Percentiles rank a stretch among this genome's conserved stretches.
These are phyloP conservation scores for Blastocystis sp. DNA, from an alignment of 352 stramenopile species.

Conservation along the genomic window DNA sequence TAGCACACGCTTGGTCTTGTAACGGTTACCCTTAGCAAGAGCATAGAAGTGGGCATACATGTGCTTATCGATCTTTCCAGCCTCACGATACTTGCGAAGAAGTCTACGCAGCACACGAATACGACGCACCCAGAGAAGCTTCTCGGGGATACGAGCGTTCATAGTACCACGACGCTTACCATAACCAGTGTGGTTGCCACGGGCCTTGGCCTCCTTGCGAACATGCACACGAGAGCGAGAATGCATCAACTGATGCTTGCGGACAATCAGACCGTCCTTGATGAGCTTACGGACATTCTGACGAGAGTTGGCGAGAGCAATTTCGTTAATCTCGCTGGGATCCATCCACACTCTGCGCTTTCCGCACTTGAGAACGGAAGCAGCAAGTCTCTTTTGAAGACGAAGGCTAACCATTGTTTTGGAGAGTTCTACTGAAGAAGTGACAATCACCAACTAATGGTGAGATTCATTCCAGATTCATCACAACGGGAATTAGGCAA, in stretches of 20 bases:
- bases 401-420: not conserved
- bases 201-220: constrained; percentile 93
- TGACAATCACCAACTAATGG: not conserved
- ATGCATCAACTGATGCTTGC: constrained; percentile 95
- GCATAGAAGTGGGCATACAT: constrained; percentile 77
- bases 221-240: constrained; percentile 88
- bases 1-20: constrained; percentile 99
- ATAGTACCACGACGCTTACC: constrained; percentile 98
- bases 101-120: constrained; percentile 96
- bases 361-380: constrained; percentile 97
- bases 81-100: constrained; percentile 94
- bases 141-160: constrained; percentile 97
- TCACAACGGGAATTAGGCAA: not conserved
- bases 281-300: constrained; percentile 97
- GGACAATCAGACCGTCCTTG: constrained; percentile 98
- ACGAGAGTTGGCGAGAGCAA: constrained; percentile 94
- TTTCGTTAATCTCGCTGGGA: constrained; percentile 97
- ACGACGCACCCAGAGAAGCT: constrained; percentile 98
- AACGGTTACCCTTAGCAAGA: constrained; percentile 96
- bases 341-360: constrained; percentile 99
- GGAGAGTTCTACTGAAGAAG: constrained; percentile 13
- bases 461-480: constrained; percentile 4
- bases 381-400: constrained; percentile 73
- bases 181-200: constrained; percentile 92
- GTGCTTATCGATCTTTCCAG: constrained; percentile 99